Conservation (phyloP, 768 basidiomycete species). For the Phaffia australis region DNA sequence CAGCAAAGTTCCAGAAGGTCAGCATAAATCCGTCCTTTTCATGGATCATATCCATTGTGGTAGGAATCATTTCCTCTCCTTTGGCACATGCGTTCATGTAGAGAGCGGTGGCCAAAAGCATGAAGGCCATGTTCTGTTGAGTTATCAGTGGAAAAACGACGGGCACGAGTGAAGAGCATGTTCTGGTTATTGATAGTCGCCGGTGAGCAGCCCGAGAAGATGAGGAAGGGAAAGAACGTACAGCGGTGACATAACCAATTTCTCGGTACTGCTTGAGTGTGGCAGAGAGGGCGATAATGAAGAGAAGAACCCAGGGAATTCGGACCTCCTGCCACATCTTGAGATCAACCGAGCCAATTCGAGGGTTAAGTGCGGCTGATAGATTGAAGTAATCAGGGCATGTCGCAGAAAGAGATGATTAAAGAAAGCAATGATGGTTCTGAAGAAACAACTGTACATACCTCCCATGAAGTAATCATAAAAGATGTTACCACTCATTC, state of each 20-base stretch:
- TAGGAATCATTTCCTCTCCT: slow-evolving; percentile 73
- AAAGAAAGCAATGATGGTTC: not conserved
- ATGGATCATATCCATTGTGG: slow-evolving; percentile 99
- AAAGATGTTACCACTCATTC: slow-evolving; percentile 89
- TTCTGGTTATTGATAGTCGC: not conserved
- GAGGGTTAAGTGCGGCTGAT: slow-evolving; percentile 84
- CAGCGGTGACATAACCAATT: slow-evolving; percentile 82
- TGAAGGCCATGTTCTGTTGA: slow-evolving; percentile 82
- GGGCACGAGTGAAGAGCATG: not conserved
- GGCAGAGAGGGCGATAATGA: slow-evolving; percentile 82
- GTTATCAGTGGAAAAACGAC: slow-evolving; percentile 3
- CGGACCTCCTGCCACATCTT: slow-evolving; percentile 52
- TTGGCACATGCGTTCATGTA: slow-evolving; percentile 73
- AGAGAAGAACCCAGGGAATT: slow-evolving; percentile 92
- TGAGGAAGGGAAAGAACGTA: slow-evolving; percentile 40
- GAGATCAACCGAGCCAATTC: slow-evolving; percentile 78
- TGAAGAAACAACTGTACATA: not conserved
- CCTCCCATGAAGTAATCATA: slow-evolving; percentile 43
- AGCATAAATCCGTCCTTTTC: slow-evolving; percentile 95
- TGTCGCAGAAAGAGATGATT: not conserved
- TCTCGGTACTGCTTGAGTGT: slow-evolving; percentile 91
- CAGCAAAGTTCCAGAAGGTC: slow-evolving; percentile 95
- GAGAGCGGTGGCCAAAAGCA: slow-evolving; percentile 89
- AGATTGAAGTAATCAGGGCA: slow-evolving; percentile 32
- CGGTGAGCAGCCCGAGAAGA: not conserved